Conservation (phyloP, 345 rosid species). For the Arabidopsis arenosa region DNA sequence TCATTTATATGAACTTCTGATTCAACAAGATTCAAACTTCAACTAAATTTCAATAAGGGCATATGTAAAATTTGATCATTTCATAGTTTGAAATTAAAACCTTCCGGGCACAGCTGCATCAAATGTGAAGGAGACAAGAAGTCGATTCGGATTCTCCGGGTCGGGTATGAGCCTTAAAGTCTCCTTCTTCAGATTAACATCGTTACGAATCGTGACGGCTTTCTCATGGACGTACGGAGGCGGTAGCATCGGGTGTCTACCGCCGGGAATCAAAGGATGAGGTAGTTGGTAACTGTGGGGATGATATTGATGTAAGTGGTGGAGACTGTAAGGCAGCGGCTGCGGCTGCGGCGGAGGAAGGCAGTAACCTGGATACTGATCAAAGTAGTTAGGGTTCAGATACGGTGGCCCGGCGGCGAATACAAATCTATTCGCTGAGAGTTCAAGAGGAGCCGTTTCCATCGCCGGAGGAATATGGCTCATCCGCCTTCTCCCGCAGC, state of each 20-base stretch:
- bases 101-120: conserved; percentile 78
- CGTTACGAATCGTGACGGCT: conserved; percentile 65
- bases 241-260: conserved; percentile 52
- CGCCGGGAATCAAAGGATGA: conserved; percentile 51
- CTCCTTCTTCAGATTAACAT: conserved; percentile 77
- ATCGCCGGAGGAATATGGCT: conserved; percentile 40
- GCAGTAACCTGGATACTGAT: conserved; percentile 64
- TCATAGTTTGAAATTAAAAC: conserved; percentile 36
- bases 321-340: conserved; percentile 62
- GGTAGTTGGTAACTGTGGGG: not conserved
- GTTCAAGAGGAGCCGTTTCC: conserved; percentile 30
- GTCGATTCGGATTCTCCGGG: conserved; percentile 58
- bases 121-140: conserved; percentile 72
- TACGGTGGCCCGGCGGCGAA: conserved; percentile 61
- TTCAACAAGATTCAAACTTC: not conserved
- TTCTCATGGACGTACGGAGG: conserved; percentile 64
- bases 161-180: conserved; percentile 62
- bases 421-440: too few relatives aligned
- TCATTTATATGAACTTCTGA: not conserved
- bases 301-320: conserved; percentile 37
- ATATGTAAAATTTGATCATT: not conserved
- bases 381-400: conserved; percentile 54
- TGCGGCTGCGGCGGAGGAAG: conserved; percentile 51
- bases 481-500: conserved; percentile 54
- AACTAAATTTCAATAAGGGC: not conserved